phyloP scores from a whole-genome alignment of 192 early-diverging fungal genomes.

The Coemansia sp. region DNA sequence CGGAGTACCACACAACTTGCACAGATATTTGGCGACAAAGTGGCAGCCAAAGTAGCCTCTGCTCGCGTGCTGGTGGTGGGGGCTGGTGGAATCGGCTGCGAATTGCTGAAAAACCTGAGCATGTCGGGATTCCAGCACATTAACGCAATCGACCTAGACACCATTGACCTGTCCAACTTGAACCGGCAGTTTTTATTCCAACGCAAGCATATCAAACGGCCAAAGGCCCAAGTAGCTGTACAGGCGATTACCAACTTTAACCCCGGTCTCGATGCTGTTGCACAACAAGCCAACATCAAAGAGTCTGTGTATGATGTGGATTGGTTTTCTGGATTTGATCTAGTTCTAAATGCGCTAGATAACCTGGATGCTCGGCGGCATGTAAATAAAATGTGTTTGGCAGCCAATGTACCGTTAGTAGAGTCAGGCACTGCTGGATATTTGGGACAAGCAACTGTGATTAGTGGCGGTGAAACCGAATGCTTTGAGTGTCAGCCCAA shows the following conservation, averaged over 20 bases:
- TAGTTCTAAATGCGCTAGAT: conserved; percentile 96
- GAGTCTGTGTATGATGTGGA: conserved; percentile 76
- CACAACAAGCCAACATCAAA: conserved; percentile 87
- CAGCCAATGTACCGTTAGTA: conserved; percentile 84
- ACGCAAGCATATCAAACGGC: conserved; percentile 83
- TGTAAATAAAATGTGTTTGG: conserved; percentile 95
- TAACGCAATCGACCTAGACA: conserved; percentile 91
- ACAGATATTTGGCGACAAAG: conserved; percentile 26
- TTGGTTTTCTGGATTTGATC: conserved; percentile 85
- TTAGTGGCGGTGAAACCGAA: conserved; percentile 71
- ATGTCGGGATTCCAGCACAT: conserved; percentile 83
- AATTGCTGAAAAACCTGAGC: conserved; percentile 93
- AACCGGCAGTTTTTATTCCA: conserved; percentile 99
- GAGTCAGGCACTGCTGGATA: conserved; percentile 97
- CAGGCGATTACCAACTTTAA: conserved; percentile 85
- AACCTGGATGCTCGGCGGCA: conserved; percentile 91
- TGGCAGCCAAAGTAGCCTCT: conserved; percentile 7
- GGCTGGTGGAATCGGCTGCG: conserved; percentile 97
- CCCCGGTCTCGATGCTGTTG: conserved; percentile 59
- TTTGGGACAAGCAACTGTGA: conserved; percentile 85
- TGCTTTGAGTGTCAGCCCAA: conserved; percentile 96
- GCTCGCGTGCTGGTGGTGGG: conserved; percentile 68
- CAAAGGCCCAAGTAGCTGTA: conserved; percentile 87
- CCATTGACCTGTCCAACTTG: conserved; percentile 96
- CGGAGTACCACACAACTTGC: conserved; percentile 23